phyloP scores from a whole-genome alignment of 2,329 filamentous ascomycete species.

The Aureobasidium sp. region DNA sequence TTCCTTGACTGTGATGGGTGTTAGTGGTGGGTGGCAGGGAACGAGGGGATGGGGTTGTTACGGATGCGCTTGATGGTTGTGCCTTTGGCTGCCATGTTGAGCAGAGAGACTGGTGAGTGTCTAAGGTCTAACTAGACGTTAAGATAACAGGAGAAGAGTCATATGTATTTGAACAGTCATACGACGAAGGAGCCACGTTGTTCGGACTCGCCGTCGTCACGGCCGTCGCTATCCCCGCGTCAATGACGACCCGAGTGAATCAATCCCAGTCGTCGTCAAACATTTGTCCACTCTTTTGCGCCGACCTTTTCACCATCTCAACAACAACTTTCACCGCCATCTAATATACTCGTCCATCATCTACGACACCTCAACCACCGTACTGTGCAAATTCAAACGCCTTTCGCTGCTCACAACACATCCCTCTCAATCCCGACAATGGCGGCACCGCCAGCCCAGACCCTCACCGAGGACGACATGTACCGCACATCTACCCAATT shows the following conservation, averaged over 20 bases:
- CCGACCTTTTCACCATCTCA: neutral
- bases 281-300: neutral
- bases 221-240: neutral
- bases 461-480: slow-evolving; percentile 77
- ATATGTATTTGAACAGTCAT: neutral
- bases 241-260: slow-evolving; percentile 5
- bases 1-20: slow-evolving; percentile 62
- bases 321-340: neutral
- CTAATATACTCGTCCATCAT: neutral
- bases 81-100: slow-evolving; percentile 54
- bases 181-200: neutral
- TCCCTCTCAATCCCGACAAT: neutral
- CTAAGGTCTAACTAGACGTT: neutral
- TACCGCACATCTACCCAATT: slow-evolving; percentile 89
- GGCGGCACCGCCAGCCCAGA: slow-evolving; percentile 9
- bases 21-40: slow-evolving; percentile 20
- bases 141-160: neutral
- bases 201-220: neutral
- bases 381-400: too few relatives aligned
- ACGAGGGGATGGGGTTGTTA: slow-evolving; percentile 33
- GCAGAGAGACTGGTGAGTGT: neutral
- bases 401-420: neutral
- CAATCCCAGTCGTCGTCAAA: neutral
- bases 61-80: slow-evolving; percentile 80
- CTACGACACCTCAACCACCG: neutral